phyloP scores from a whole-genome alignment of 1,139 yeast species.

The Sugiyamaella grinbergsii region DNA sequence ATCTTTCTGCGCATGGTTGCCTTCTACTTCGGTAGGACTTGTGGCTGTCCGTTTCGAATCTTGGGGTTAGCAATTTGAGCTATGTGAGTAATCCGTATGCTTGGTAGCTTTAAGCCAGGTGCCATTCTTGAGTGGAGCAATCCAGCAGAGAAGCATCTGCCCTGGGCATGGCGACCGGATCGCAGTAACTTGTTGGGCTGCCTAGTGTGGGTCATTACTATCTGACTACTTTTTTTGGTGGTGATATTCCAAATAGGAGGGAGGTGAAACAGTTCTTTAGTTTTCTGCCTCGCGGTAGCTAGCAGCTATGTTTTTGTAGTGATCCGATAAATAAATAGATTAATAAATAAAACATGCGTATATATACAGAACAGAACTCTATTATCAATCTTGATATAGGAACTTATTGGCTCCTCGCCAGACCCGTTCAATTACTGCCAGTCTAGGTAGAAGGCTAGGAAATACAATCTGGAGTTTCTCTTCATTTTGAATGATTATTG shows the following conservation, averaged over 20 bases:
- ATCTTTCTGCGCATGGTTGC: conserved; percentile 22
- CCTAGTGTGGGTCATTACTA: conserved; percentile 21
- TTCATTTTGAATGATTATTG: conserved; percentile 49
- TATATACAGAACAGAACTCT: no score
- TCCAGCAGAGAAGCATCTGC: conserved; percentile 42
- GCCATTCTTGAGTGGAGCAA: conserved; percentile 43
- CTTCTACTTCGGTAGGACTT: conserved; percentile 28
- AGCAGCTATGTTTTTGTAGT: background rate
- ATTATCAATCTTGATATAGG: conserved; percentile 22
- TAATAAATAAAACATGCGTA: conserved; percentile 9
- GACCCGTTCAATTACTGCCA: conserved; percentile 33
- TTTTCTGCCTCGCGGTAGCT: background rate
- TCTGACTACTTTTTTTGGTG: conserved; percentile 33
- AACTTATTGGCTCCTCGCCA: conserved; percentile 35
- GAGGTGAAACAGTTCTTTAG: no score
- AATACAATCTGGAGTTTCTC: conserved; percentile 50
- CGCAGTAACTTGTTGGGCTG: conserved; percentile 34
- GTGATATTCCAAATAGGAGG: no score
- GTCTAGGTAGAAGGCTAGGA: conserved; percentile 43
- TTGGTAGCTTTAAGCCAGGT: conserved; percentile 36
- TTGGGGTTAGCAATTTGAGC: conserved; percentile 39
- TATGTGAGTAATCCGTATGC: conserved; percentile 40
- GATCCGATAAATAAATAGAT: background rate
- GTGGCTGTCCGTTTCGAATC: conserved; percentile 43
- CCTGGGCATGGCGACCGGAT: conserved; percentile 43